Conservation (phyloP, 371 early-diverging fungal species). For the Mortierella sp. region DNA sequence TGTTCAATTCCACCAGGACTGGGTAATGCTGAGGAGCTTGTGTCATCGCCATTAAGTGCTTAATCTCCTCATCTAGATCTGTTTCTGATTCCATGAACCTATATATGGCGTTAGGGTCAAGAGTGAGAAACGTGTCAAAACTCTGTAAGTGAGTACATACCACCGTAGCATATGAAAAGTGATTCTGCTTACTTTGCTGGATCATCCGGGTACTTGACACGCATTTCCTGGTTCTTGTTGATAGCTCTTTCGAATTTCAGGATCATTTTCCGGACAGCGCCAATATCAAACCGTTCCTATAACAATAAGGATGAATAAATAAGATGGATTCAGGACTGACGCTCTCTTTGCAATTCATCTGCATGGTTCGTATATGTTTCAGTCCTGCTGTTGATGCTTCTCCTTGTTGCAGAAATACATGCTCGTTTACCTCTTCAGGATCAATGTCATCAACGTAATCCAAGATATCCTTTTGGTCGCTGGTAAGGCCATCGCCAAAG, state of each 20-base stretch:
- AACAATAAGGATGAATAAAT: neutral
- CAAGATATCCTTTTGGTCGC: conserved; percentile 79
- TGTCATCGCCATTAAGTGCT: conserved; percentile 76
- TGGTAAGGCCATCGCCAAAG: conserved; percentile 87
- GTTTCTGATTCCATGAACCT: conserved; percentile 95
- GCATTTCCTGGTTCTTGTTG: conserved; percentile 87
- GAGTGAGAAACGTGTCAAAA: no score
- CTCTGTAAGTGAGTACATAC: no score
- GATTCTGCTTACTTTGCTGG: conserved; percentile 68
- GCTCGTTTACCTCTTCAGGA: conserved; percentile 76
- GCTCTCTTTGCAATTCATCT: no score
- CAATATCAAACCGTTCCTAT: conserved; percentile 71
- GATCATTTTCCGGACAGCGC: conserved; percentile 78
- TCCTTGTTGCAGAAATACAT: no score
- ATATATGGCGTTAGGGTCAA: conserved; percentile 13
- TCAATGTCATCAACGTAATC: conserved; percentile 89
- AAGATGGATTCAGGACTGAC: neutral
- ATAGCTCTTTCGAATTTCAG: conserved; percentile 87
- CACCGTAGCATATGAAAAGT: neutral
- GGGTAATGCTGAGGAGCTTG: conserved; percentile 86
- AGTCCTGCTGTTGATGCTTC: no score
- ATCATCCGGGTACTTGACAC: conserved; percentile 84
- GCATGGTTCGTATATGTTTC: no score
- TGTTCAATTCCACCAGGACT: conserved; percentile 76
- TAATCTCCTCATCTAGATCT: conserved; percentile 91